A percentile compares a stretch with the other conserved stretches of the same genome.
phyloP scores from a whole-genome alignment of 2,329 filamentous ascomycete genomes.

The Ascosphaera apis region DNA sequence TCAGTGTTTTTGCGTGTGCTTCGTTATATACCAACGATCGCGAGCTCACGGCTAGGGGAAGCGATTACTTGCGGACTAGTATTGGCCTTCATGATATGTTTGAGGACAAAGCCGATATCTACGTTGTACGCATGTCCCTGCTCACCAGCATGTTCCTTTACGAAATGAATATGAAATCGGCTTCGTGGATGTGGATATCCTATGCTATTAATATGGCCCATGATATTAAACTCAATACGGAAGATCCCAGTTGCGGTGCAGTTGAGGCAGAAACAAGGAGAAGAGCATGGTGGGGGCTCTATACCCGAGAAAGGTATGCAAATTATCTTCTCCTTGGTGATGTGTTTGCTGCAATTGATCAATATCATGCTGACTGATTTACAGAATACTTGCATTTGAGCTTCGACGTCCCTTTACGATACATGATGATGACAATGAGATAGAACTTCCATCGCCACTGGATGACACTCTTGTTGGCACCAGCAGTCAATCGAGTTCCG shows the following conservation, averaged over 20 bases:
- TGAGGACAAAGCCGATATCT: slow-evolving; percentile 53
- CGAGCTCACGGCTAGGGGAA: slow-evolving; percentile 34
- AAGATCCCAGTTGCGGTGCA: slow-evolving; percentile 47
- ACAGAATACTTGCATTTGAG: slow-evolving; percentile 50
- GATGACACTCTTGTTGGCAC: slow-evolving; percentile 45
- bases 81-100: slow-evolving; percentile 54
- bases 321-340: background rate
- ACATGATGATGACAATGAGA: slow-evolving; percentile 71
- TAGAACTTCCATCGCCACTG: slow-evolving; percentile 51
- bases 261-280: slow-evolving; percentile 70
- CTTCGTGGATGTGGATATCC: slow-evolving; percentile 70
- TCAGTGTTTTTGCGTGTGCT: slow-evolving; percentile 62
- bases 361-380: slow-evolving; percentile 8
- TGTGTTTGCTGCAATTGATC: background rate
- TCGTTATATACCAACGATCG: slow-evolving; percentile 43
- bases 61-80: slow-evolving; percentile 47
- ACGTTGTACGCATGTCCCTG: slow-evolving; percentile 49
- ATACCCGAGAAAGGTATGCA: slow-evolving; percentile 58
- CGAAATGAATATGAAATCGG: slow-evolving; percentile 68
- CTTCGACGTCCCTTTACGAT: slow-evolving; percentile 62
- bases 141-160: slow-evolving; percentile 58
- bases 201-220: slow-evolving; percentile 60
- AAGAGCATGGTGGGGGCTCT: slow-evolving; percentile 83
- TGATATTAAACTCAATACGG: slow-evolving; percentile 57
- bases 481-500: slow-evolving; percentile 25